Evolutionary conservation across 1,284 basidiomycete species (phyloP), one percentile per base, ranked within the genome.

Genomic region (Rhodotorula glutinis): DNA sequence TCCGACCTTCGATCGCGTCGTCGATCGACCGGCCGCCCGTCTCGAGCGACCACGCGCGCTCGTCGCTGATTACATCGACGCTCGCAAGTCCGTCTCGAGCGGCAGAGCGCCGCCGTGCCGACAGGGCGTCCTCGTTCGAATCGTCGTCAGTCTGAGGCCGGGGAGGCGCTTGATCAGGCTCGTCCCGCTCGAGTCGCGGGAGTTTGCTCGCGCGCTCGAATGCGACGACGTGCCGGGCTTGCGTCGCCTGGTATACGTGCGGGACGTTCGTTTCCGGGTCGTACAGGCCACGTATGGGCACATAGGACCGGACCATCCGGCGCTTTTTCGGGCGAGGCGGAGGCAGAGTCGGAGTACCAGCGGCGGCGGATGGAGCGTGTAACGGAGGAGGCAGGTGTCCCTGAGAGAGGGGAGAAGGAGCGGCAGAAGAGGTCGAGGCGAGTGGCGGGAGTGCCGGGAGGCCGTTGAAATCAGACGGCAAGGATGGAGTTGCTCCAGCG

Each of bases 241-340:
- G 71, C 25, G 76, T 75, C 56, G 73, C 58, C 23, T 56, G 57
- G 62, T 70, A 66, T 43, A 76, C 72, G 57, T 76, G 71, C 25
- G 75, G 71, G 23, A 73, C 53, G 64, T 73, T 72, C 54, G 74
- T 76, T 46, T 74, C 71, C 27, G 65, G 57, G 30, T 76, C 73
- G 69, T 75, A 75, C 52, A 69, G 63, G 9, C 74, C 75, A 29
- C 74, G 69, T 17, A 75, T 62, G 1, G 75, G 73, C 51, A 67
- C 69, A 65, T 65, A 67, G 1, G 66, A 62, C 30, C 62, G 62
- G 40, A 69, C 64, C 58, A 73, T 44, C 53, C 67, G 66, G 60
- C 67, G 62, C 60, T 65, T 63, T 60, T 70, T 66, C 11, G 62
- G 62, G 61, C 58, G 53, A 8, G 54, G 44, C 16, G 65, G 25